Evolutionary conservation across 768 basidiomycete genomes (phyloP).

Genomic region (Suillus subluteus): DNA sequence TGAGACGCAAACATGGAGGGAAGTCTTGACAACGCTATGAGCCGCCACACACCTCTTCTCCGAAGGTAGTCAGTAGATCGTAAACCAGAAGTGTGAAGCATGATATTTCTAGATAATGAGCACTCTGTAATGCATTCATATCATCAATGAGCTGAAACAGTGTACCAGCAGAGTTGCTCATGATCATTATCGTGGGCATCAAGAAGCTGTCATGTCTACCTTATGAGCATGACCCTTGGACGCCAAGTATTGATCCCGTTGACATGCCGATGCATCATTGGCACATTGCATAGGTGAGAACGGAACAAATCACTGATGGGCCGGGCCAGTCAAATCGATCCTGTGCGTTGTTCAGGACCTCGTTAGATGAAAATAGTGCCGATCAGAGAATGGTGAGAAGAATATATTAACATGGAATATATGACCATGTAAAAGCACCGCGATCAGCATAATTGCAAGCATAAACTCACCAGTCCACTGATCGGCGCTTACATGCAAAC

Average conservation of each 20-base stretch:
- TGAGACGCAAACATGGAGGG: not conserved
- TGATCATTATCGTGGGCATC: constrained; percentile 2
- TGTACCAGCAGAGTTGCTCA: not conserved
- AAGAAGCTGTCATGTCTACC: not conserved
- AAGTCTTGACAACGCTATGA: not conserved
- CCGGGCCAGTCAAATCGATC: not conserved
- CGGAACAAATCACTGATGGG: not conserved
- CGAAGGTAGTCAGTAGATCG: constrained; percentile 15
- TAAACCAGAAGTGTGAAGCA: constrained; percentile 15
- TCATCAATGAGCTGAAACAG: not conserved
- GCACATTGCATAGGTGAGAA: not conserved
- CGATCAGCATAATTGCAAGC: not conserved
- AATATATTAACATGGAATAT: not conserved
- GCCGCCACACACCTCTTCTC: constrained; percentile 11
- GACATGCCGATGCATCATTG: not conserved
- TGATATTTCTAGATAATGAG: constrained; percentile 15
- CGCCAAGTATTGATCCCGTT: not conserved
- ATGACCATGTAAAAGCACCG: not conserved
- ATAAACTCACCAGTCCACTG: not conserved
- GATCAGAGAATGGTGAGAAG: not conserved
- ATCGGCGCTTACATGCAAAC: not conserved
- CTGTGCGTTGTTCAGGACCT: constrained; percentile 1
- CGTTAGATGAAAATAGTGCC: not conserved
- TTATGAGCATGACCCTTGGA: not conserved
- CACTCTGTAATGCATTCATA: not conserved